Base-by-base conservation (phyloP, 768 basidiomycete genomes). In the Lactarius akahatsu region DNA sequence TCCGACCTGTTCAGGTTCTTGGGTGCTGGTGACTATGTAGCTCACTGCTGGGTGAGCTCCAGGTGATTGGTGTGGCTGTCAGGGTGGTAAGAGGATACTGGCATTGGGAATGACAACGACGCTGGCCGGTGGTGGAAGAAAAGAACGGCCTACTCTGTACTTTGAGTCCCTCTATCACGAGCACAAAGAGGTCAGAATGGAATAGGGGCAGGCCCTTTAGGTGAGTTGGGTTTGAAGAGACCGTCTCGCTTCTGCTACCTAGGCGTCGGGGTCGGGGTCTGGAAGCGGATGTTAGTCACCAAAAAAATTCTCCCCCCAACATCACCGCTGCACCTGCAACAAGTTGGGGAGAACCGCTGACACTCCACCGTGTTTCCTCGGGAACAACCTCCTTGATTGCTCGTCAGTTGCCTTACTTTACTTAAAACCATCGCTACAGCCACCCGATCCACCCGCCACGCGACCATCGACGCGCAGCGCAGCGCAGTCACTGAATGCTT, bases 251-350 rank as follows among this genome's bases (percentile, higher is more conserved):
- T 61, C 45, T 28, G 16, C 34, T 20, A 10, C 6, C 30, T 10
- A 28, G 56, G 32, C 32, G 34, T 66, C 65, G 65, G 65, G 65
- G 34, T 66, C 65, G 65, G 65, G 65, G 61, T 62, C 45, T 15
- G 11, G 43, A 50, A 57, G 36, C 23, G 43, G 40, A 38, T 1
- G 47, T 16, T 41, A 20, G 55, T n/a, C 10, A 18, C 10, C 10
- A 45, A 61, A 57, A 61, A 52, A 26, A 62, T 41, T 5, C 43
- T 36, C 32, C 30, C 65, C 26, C 36, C 36, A 34, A n/a, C 34
- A 41, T 59, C 10, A 11, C 56, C 36, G 3, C 43, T n/a, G 30
- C 47, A 30, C 38, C 34, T 38, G 43, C 36, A 26, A 28, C 20
- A 43, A 65, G 34, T 28, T 43, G 23, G 36, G 32, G 45, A 50